Conservation (phyloP, 2,329 filamentous ascomycete genomes). For the Amphichorda felina region DNA sequence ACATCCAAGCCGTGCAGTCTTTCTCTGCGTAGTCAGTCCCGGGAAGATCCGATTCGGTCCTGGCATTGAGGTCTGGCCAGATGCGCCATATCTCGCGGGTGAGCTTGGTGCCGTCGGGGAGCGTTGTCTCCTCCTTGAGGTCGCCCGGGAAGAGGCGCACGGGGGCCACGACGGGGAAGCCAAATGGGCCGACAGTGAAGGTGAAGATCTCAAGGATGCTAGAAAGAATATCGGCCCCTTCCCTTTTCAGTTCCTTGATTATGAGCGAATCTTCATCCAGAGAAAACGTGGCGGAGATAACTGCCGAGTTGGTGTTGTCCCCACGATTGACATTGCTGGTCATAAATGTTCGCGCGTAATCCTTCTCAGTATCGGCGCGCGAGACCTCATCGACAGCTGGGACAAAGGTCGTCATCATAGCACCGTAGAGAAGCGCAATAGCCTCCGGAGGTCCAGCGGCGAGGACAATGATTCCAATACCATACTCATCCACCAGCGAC, state of each 20-base stretch:
- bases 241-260: conserved; percentile 10
- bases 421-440: too few species aligned
- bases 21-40: conserved; percentile 8
- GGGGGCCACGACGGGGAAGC: conserved; percentile 7
- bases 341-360: too few species aligned
- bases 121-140: conserved; percentile 3
- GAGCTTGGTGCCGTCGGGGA: conserved; percentile 6
- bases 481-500: too few species aligned
- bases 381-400: too few species aligned
- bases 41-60: conserved; percentile 14
- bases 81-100: conserved; percentile 13
- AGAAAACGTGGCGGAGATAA: conserved; percentile 9
- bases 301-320: too few species aligned
- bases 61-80: conserved; percentile 11
- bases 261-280: conserved; percentile 14
- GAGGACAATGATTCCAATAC: too few species aligned
- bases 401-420: too few species aligned
- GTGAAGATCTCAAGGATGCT: conserved; percentile 11
- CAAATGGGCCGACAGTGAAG: conserved; percentile 10
- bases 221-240: conserved; percentile 9
- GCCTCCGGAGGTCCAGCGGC: too few species aligned
- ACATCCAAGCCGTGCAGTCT: conserved; percentile 17
- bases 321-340: too few species aligned
- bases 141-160: conserved; percentile 15
- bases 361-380: too few species aligned